Percentiles rank a stretch among this genome's conserved stretches.
phyloP scores from a whole-genome alignment of 352 stramenopile genomes.

The Globisporangium lucens region DNA sequence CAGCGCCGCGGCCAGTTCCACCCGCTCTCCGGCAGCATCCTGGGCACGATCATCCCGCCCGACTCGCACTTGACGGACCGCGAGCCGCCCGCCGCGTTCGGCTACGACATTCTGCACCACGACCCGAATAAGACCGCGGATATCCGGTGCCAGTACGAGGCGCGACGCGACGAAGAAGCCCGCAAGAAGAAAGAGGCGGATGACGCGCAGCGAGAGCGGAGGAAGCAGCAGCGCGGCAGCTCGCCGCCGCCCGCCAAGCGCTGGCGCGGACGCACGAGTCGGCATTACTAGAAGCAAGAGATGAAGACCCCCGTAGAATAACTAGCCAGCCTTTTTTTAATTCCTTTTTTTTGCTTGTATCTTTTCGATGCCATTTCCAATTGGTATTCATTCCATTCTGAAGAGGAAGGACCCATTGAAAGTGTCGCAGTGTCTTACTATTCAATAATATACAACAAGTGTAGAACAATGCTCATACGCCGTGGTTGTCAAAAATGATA shows the following conservation, averaged over 20 bases:
- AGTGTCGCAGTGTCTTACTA: not conserved
- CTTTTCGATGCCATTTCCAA: not conserved
- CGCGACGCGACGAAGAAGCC: constrained; percentile 50
- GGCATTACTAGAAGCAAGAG: constrained; percentile 27
- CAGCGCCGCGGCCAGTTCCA: constrained; percentile 64
- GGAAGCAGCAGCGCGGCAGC: constrained; percentile 22
- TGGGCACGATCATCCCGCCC: constrained; percentile 69
- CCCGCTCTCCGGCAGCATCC: constrained; percentile 57
- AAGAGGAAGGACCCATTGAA: too few relatives aligned
- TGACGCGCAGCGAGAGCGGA: constrained; percentile 24
- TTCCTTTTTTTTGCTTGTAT: not conserved
- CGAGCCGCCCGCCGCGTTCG: constrained; percentile 48
- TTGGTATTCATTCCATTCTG: too few relatives aligned
- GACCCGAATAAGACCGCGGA: constrained; percentile 67
- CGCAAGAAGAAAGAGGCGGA: constrained; percentile 43
- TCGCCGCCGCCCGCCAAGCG: constrained; percentile 54
- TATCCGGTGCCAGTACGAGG: constrained; percentile 61
- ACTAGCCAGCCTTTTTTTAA: not conserved
- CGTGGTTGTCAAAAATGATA: not conserved
- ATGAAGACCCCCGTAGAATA: constrained; percentile 2
- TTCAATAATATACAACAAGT: not conserved
- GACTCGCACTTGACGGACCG: constrained; percentile 66
- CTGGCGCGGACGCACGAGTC: constrained; percentile 49
- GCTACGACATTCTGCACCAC: constrained; percentile 69
- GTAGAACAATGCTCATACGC: not conserved